phyloP scores from a whole-genome alignment of 306 rosid genomes.

The Begonia masoniana region DNA sequence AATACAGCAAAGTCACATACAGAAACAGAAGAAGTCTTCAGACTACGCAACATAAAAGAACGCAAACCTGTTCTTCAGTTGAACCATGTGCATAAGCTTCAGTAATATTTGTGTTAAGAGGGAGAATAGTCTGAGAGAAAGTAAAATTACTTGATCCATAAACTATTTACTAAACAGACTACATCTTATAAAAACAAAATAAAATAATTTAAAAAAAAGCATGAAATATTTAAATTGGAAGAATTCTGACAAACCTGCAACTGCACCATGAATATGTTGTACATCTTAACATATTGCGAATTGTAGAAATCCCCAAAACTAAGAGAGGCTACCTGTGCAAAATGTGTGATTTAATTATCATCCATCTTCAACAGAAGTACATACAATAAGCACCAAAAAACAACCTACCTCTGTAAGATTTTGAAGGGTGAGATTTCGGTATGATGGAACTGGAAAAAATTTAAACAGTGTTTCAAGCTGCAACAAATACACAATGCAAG shows the following conservation, averaged over 20 bases:
- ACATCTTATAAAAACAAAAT: background rate
- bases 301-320: conserved; percentile 68
- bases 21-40: background rate
- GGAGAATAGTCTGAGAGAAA: conserved; percentile 47
- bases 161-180: background rate
- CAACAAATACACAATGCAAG: conserved; percentile 9
- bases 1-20: conserved; percentile 5
- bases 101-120: conserved; percentile 67
- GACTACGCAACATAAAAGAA: conserved; percentile 1
- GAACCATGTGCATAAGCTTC: conserved; percentile 86
- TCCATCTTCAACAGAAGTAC: background rate
- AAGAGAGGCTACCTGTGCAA: conserved; percentile 79
- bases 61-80: conserved; percentile 71
- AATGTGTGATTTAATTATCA: background rate
- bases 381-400: background rate
- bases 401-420: conserved; percentile 74
- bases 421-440: conserved; percentile 84
- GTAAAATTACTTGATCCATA: background rate
- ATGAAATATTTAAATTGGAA: background rate
- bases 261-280: conserved; percentile 74
- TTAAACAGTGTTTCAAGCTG: conserved; percentile 94
- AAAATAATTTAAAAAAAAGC: background rate
- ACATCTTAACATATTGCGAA: conserved; percentile 75
- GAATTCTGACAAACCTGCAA: conserved; percentile 56
- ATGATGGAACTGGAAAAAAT: conserved; percentile 71